Conservation (phyloP, 306 rosid genomes). For the Luffa acutangula region DNA sequence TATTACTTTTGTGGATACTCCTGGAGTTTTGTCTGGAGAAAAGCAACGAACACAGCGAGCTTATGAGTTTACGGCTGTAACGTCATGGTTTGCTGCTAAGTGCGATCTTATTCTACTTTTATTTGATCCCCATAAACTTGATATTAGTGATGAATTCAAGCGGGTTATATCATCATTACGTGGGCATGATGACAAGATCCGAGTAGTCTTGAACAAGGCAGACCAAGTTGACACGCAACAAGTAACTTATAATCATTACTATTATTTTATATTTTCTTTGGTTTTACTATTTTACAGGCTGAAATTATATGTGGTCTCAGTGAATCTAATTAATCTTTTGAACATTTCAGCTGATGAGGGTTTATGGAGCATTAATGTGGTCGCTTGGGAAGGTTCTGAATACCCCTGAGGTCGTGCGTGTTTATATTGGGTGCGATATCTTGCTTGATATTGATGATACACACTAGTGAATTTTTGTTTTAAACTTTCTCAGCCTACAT, state of each 20-base stretch:
- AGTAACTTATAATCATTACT: slow-evolving; percentile 22
- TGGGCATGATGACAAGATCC: slow-evolving; percentile 87
- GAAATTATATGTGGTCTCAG: background rate
- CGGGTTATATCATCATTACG: slow-evolving; percentile 80
- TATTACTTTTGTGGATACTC: slow-evolving; percentile 86
- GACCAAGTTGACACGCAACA: slow-evolving; percentile 96
- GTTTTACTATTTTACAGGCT: background rate
- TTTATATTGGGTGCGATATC: slow-evolving; percentile 75
- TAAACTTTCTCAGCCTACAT: background rate
- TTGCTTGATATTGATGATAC: background rate
- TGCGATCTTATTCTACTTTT: slow-evolving; percentile 80
- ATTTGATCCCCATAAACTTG: slow-evolving; percentile 98
- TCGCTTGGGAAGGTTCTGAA: slow-evolving; percentile 94
- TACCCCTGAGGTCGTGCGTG: slow-evolving; percentile 88
- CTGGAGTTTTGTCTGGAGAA: slow-evolving; percentile 97
- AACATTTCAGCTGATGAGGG: slow-evolving; percentile 73
- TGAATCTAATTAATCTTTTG: background rate
- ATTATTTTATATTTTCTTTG: background rate
- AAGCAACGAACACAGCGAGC: slow-evolving; percentile 88
- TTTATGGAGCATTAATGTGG: slow-evolving; percentile 98
- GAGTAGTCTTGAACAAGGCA: slow-evolving; percentile 89
- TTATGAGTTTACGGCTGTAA: slow-evolving; percentile 83
- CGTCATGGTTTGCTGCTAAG: slow-evolving; percentile 99
- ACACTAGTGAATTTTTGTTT: background rate
- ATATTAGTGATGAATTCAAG: slow-evolving; percentile 88